Base-by-base conservation (phyloP, 2,329 filamentous ascomycete species). In the Raffaelea arxii region DNA sequence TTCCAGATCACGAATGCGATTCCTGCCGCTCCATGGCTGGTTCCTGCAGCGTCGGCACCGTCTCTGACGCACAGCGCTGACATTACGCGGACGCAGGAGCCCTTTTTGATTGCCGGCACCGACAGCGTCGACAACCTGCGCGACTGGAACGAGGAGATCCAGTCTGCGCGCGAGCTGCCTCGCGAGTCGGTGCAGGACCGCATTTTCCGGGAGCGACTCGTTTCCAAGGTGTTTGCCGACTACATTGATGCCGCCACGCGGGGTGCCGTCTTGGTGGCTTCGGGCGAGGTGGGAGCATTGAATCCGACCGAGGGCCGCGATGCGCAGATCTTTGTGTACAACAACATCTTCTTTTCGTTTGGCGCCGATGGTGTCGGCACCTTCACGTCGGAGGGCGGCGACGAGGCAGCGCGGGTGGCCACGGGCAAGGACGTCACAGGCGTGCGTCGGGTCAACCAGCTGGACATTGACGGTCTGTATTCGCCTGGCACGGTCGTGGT, bases 321-420 rank as follows among this genome's bases (percentile, higher is more conserved):
- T 63, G 92, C 92, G 4, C 92, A 98, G 64, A 98, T 98, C 54
- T 98, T 95, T 59, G 91, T 98, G 22, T 96, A 97, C 72, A 97
- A 97, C 74, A 98, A 98, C 67, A 89, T 98, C 55, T 98, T 98
- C 72, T 98, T 95, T 72, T 97, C 92, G 1, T 97, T 96, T 57
- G 92, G 92, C 52, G 91, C 92, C 39, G 92, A 98, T 63, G 94
- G 92, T 44, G 92, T 97, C 40, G 91, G 92, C 38, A 98, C 92
- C 16, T 98, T 98, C 64, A 90, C 89, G 11, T 90, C 85, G 3
- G 92, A 98, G 67, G 92, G 92, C 54, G 92, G 92, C 19, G 91
- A 98, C 55, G 92, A 98, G 68, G 92, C 92, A 54, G 92, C 92
- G 14, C 81, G 91, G 49, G 88, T 97, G 48, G 92, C 94, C 23